Conservation (phyloP, 306 rosid genomes). For the Gynostemma pentaphyllum region DNA sequence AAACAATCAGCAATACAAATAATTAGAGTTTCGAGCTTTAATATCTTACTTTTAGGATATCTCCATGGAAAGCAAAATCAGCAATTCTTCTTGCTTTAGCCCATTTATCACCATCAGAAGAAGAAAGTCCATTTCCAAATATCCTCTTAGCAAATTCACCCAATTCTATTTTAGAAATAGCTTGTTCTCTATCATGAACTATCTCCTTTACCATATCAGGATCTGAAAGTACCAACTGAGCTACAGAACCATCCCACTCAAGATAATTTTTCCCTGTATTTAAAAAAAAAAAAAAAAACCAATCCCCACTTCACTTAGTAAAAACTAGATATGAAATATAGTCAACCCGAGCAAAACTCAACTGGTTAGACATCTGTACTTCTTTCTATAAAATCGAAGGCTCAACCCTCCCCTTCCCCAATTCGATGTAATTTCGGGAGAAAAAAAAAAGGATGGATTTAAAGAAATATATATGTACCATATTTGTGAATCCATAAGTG, state of each 20-base stretch:
- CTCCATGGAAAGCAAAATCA: neutral
- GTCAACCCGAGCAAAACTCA: no score
- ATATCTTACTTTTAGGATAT: neutral
- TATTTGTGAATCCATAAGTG: neutral
- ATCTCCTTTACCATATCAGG: neutral
- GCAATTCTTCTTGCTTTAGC: neutral
- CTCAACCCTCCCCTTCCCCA: no score
- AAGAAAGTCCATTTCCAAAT: neutral
- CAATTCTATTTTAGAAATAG: neutral
- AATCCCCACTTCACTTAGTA: no score
- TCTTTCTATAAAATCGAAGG: no score
- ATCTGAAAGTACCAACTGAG: neutral
- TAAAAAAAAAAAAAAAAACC: no score
- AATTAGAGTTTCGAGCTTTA: no score
- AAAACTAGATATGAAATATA: no score
- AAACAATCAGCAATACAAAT: no score
- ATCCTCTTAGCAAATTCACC: neutral
- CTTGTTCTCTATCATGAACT: neutral
- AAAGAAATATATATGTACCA: neutral
- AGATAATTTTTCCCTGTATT: neutral
- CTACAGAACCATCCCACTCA: neutral
- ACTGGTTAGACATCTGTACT: no score
- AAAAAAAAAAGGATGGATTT: no score
- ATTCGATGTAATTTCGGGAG: no score
- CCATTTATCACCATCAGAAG: neutral